Evolutionary conservation across 1,284 basidiomycete genomes (phyloP).

Genomic region (Crepidotus sp.): DNA sequence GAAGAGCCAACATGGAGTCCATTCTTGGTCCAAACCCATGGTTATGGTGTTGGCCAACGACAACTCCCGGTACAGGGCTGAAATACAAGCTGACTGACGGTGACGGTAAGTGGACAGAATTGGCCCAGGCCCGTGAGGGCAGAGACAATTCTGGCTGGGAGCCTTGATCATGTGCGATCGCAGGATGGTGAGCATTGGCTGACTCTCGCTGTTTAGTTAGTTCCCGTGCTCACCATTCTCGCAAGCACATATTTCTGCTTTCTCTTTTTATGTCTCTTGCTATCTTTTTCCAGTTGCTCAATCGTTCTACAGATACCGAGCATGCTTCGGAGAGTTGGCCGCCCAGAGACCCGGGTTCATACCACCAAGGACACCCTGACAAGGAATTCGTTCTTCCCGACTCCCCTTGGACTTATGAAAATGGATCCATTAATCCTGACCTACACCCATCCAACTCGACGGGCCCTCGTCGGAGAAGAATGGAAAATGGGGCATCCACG

Average conservation of each 20-base stretch:
- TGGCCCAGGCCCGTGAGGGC: slow-evolving; percentile 20
- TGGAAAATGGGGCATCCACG: slow-evolving; percentile 31
- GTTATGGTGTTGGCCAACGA: slow-evolving; percentile 78
- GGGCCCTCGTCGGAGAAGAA: slow-evolving; percentile 15
- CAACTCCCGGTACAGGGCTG: slow-evolving; percentile 63
- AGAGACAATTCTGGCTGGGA: slow-evolving; percentile 5
- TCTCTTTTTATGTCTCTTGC: neutral
- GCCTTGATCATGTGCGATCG: slow-evolving; percentile 1
- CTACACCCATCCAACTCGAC: slow-evolving; percentile 53
- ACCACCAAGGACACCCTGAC: slow-evolving; percentile 27
- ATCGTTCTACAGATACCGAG: slow-evolving; percentile 16
- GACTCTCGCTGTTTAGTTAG: neutral
- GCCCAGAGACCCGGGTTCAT: slow-evolving; percentile 42
- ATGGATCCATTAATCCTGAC: slow-evolving; percentile 62
- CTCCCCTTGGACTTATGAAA: slow-evolving; percentile 81
- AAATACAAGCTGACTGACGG: slow-evolving; percentile 63
- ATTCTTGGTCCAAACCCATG: slow-evolving; percentile 70
- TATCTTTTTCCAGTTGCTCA: neutral
- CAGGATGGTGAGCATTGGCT: slow-evolving; percentile 13
- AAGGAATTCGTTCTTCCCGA: slow-evolving; percentile 40
- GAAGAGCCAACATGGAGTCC: slow-evolving; percentile 61
- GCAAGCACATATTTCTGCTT: neutral
- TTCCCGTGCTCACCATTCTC: slow-evolving; percentile 7
- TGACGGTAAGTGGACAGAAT: slow-evolving; percentile 71
- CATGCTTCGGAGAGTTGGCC: slow-evolving; percentile 39